These are phyloP conservation scores for Neurospora sp. DNA, from an alignment of 495 filamentous ascomycete species.

Conservation along the genomic window DNA sequence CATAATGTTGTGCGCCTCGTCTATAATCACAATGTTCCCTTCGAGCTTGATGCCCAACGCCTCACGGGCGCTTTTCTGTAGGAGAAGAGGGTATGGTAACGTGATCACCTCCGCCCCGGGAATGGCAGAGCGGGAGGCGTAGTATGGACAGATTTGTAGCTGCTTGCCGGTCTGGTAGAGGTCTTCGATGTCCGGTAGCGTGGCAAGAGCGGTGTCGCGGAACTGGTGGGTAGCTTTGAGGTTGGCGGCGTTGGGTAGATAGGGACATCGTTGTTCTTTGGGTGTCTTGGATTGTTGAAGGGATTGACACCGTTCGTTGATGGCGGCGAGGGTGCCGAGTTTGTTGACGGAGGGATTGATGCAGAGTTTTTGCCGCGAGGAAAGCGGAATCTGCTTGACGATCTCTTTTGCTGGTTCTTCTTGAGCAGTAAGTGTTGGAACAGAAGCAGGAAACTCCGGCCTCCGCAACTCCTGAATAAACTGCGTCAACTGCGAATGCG, in stretches of 20 bases:
- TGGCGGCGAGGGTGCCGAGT: constrained; percentile 64
- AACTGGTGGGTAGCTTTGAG: constrained; percentile 66
- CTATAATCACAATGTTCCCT: constrained; percentile 82
- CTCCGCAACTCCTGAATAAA: constrained; percentile 84
- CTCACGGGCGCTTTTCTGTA: constrained; percentile 84
- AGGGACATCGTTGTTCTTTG: constrained; percentile 44
- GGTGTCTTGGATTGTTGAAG: constrained; percentile 68
- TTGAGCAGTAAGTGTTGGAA: constrained; percentile 18
- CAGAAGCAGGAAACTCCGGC: constrained; percentile 60
- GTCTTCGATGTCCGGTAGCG: constrained; percentile 88
- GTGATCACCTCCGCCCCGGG: constrained; percentile 88
- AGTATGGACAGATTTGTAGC: constrained; percentile 86
- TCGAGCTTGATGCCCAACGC: constrained; percentile 79
- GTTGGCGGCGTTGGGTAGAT: constrained; percentile 67
- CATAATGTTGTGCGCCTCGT: constrained; percentile 97
- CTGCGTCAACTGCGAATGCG: constrained; percentile 89
- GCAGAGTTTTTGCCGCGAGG: constrained; percentile 85
- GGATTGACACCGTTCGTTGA: constrained; percentile 93
- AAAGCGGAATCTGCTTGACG: constrained; percentile 78
- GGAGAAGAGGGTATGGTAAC: constrained; percentile 80
- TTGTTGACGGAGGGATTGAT: constrained; percentile 75
- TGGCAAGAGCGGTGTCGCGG: constrained; percentile 78
- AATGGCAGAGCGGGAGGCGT: constrained; percentile 76
- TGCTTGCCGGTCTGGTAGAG: constrained; percentile 66
- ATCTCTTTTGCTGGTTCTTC: constrained; percentile 42